A percentile compares a stretch with the other conserved stretches of the same genome.
These are phyloP conservation scores for Lentinus polychrous DNA, from an alignment of 1,284 basidiomycete species.

Conservation along the genomic window DNA sequence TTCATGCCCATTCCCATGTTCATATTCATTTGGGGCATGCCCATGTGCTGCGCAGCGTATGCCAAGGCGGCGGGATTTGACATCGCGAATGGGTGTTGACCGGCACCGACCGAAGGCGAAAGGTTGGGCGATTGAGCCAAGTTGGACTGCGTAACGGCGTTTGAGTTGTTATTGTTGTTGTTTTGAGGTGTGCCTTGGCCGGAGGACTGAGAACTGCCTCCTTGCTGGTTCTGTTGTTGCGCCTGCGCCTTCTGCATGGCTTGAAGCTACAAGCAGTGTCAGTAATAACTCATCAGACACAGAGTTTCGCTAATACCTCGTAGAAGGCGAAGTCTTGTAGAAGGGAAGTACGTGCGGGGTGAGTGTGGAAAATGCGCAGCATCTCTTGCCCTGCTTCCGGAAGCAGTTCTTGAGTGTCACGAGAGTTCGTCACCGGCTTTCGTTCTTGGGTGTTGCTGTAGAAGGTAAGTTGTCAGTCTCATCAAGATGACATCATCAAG, in stretches of 20 bases:
- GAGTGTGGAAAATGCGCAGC: constrained; percentile 87
- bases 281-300: background rate
- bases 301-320: constrained; percentile 47
- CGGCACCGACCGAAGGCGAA: constrained; percentile 30
- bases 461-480: constrained; percentile 16
- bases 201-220: constrained; percentile 17
- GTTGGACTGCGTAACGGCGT: constrained; percentile 9
- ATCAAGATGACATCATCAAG: background rate
- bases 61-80: constrained; percentile 42
- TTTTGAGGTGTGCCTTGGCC: constrained; percentile 25
- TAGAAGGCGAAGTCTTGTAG: constrained; percentile 94
- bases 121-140: constrained; percentile 23
- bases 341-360: constrained; percentile 85
- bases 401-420: constrained; percentile 87
- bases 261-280: constrained; percentile 47
- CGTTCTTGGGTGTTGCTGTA: constrained; percentile 89
- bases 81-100: constrained; percentile 41
- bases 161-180: constrained; percentile 19
- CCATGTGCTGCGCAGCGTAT: constrained; percentile 39
- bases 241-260: constrained; percentile 61
- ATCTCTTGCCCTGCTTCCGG: constrained; percentile 94
- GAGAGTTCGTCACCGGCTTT: constrained; percentile 93
- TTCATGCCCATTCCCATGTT: constrained; percentile 35
- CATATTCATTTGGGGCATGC: constrained; percentile 56
- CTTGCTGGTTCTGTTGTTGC: constrained; percentile 15